A percentile compares a stretch with the other conserved stretches of the same genome.
Conservation (phyloP, 2,329 filamentous ascomycete genomes). For the Trichoderma gracile region DNA sequence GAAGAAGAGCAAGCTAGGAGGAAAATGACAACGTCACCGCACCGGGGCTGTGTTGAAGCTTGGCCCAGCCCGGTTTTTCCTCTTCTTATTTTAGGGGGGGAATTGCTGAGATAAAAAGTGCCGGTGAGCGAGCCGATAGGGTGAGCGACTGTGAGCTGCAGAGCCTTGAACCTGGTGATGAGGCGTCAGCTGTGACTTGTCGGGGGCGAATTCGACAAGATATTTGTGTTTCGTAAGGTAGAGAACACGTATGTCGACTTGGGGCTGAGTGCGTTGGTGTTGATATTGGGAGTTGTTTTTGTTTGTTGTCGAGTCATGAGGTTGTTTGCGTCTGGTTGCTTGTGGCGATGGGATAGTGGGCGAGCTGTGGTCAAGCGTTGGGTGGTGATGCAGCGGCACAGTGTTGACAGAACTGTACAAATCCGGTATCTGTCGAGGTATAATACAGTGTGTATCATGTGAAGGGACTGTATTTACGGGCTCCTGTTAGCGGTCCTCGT, state of each 20-base stretch:
- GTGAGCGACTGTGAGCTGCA: not conserved
- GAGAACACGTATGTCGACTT: conserved; percentile 1
- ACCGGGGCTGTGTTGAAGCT: conserved; percentile 22
- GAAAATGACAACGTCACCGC: conserved; percentile 25
- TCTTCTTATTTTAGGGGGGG: conserved; percentile 21
- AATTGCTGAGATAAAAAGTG: not conserved
- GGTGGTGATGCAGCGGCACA: not conserved
- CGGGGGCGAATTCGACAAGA: conserved; percentile 12
- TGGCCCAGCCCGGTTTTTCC: not conserved
- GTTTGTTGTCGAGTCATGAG: not conserved
- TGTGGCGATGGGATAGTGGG: not conserved
- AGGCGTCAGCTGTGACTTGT: conserved; percentile 18
- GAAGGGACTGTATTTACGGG: not conserved
- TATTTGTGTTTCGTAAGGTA: not conserved
- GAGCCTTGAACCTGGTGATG: conserved; percentile 1
- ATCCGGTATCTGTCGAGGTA: too few species aligned
- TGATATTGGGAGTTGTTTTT: not conserved
- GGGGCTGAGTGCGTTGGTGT: too few species aligned
- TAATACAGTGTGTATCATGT: not conserved
- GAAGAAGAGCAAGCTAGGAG: too few species aligned
- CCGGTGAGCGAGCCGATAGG: conserved; percentile 22
- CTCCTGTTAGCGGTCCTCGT: not conserved
- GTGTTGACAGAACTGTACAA: not conserved
- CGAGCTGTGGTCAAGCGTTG: not conserved
- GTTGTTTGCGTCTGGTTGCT: not conserved